Conservation (phyloP, 306 rosid species). For the Spatholobus suberectus region DNA sequence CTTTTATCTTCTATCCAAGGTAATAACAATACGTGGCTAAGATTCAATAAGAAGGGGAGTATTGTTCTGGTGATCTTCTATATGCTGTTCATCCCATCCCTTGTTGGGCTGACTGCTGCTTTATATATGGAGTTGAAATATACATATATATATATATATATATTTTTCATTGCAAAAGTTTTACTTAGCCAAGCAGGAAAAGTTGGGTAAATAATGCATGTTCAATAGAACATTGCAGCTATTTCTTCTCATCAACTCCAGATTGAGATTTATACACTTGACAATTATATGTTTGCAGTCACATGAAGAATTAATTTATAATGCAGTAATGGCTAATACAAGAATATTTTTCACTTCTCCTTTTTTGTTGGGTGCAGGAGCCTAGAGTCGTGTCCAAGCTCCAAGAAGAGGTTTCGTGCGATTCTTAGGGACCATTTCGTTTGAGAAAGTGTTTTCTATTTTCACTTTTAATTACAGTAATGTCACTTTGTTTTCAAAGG, state of each 20-base stretch:
- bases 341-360: constrained; percentile 34
- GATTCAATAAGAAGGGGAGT: constrained; percentile 29
- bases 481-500: not conserved
- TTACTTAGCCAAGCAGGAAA: not conserved
- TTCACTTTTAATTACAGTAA: not conserved
- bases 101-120: too few species aligned
- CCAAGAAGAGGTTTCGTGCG: constrained; percentile 87
- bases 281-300: not conserved
- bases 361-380: constrained; percentile 68
- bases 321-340: constrained; percentile 32
- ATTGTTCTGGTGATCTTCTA: constrained; percentile 17
- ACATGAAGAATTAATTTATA: constrained; percentile 1
- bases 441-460: not conserved
- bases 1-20: constrained; percentile 88
- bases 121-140: too few species aligned
- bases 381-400: constrained; percentile 83
- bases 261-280: not conserved
- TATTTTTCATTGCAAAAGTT: constrained; percentile 6
- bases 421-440: not conserved
- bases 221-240: not conserved
- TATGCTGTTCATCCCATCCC: not conserved
- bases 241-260: not conserved
- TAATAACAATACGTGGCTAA: constrained; percentile 49
- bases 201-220: constrained; percentile 1
- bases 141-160: too few species aligned